Conservation (phyloP, 306 rosid species). For the Fragaria iinumae region DNA sequence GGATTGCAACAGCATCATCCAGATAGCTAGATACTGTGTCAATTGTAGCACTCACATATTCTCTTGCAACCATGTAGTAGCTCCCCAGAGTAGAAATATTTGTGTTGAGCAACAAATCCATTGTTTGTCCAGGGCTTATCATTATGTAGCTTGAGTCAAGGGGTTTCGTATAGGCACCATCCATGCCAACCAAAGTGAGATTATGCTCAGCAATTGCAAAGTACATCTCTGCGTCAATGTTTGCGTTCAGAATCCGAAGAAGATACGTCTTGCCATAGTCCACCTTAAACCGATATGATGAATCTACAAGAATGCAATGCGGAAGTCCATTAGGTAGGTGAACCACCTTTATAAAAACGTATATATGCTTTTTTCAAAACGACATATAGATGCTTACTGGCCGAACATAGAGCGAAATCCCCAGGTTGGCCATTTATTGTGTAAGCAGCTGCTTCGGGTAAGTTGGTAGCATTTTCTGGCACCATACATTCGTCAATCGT, state of each 20-base stretch:
- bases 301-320: background rate
- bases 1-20: slow-evolving; percentile 24
- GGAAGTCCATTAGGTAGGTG: background rate
- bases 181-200: slow-evolving; percentile 23
- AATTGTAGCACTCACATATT: background rate
- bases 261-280: slow-evolving; percentile 31
- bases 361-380: background rate
- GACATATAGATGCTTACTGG: background rate
- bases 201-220: slow-evolving; percentile 24
- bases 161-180: slow-evolving; percentile 25
- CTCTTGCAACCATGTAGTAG: slow-evolving; percentile 27
- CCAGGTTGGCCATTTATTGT: slow-evolving; percentile 20
- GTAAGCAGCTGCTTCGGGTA: slow-evolving; percentile 10
- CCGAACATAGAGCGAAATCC: slow-evolving; percentile 10
- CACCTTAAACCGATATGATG: background rate
- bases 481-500: slow-evolving; percentile 5
- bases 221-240: slow-evolving; percentile 26
- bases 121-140: slow-evolving; percentile 33
- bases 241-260: slow-evolving; percentile 28
- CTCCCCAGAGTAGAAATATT: slow-evolving; percentile 6
- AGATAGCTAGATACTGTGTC: slow-evolving; percentile 9
- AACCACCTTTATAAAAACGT: background rate
- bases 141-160: background rate
- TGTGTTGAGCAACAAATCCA: slow-evolving; percentile 21
- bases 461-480: background rate